Conservation (phyloP, 1,139 yeast genomes). For the Suhomyces chickasaworum region DNA sequence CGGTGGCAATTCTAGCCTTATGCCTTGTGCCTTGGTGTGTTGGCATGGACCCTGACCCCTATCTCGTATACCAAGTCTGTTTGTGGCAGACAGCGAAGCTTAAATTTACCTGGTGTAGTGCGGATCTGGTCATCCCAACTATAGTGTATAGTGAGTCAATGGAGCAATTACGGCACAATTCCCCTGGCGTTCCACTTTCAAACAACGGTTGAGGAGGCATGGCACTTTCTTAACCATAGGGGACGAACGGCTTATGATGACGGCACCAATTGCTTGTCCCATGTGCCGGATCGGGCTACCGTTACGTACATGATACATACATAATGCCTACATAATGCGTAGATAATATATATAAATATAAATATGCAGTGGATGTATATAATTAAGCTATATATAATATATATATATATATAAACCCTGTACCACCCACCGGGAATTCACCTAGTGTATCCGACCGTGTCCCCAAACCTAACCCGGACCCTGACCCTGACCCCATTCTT, state of each 20-base stretch:
- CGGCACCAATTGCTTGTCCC: background rate
- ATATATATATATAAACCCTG: background rate
- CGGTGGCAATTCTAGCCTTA: background rate
- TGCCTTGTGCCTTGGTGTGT: background rate
- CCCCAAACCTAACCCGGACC: background rate
- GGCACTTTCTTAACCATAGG: background rate
- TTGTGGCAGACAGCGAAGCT: slow-evolving; percentile 5
- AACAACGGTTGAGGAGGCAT: slow-evolving; percentile 1
- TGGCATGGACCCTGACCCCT: slow-evolving; percentile 10
- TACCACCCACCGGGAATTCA: background rate
- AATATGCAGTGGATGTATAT: background rate
- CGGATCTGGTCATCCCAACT: slow-evolving; percentile 1
- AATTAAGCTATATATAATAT: background rate
- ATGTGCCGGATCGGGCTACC: slow-evolving; percentile 2
- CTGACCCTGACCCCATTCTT: too few relatives aligned
- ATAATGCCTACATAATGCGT: background rate
- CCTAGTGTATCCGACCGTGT: background rate
- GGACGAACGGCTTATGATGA: slow-evolving; percentile 10
- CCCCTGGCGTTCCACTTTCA: background rate
- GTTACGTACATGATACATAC: background rate
- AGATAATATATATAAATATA: background rate
- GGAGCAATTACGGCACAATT: slow-evolving; percentile 1
- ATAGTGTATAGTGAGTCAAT: slow-evolving; percentile 2
- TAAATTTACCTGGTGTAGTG: slow-evolving; percentile 2
- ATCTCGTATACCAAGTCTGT: slow-evolving; percentile 6